These are phyloP conservation scores for Yamagishiella unicocca DNA, from an alignment of 139 green algal genomes.

Conservation along the genomic window DNA sequence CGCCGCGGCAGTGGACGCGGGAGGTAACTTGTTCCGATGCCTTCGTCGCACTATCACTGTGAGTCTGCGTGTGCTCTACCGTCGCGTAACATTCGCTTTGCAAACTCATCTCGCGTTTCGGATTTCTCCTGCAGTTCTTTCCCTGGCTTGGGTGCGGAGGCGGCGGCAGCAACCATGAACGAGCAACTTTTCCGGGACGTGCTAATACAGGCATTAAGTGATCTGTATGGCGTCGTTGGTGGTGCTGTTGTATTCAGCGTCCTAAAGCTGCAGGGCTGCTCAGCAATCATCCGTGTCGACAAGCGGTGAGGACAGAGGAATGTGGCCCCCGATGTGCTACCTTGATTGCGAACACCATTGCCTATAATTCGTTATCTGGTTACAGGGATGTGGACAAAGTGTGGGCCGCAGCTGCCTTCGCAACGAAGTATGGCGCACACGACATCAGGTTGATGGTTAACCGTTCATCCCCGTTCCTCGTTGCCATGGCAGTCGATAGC, in stretches of 20 bases:
- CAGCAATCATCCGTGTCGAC: background rate
- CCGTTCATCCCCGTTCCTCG: background rate
- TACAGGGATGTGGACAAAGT: slow-evolving; percentile 27
- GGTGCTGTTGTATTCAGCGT: slow-evolving; percentile 14
- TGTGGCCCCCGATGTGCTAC: too few species aligned
- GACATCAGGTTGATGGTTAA: background rate
- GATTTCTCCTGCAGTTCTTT: background rate
- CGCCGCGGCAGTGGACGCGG: slow-evolving; percentile 23
- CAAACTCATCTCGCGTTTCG: background rate
- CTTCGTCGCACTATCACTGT: slow-evolving; percentile 16
- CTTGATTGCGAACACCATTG: background rate
- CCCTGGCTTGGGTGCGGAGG: background rate
- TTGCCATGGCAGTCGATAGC: background rate
- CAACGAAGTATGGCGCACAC: background rate
- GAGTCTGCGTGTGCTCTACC: background rate
- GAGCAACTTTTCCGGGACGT: slow-evolving; percentile 30
- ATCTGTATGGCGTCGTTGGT: slow-evolving; percentile 9
- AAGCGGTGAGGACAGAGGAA: slow-evolving; percentile 16
- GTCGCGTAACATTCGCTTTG: background rate
- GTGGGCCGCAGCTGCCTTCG: slow-evolving; percentile 18
- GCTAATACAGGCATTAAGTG: background rate
- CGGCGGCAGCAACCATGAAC: background rate
- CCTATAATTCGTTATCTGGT: background rate
- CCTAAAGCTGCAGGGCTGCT: background rate
- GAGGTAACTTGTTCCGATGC: slow-evolving; percentile 1